phyloP scores from a whole-genome alignment of 2,329 filamentous ascomycete genomes.

The Dryadomyces sulphureus region DNA sequence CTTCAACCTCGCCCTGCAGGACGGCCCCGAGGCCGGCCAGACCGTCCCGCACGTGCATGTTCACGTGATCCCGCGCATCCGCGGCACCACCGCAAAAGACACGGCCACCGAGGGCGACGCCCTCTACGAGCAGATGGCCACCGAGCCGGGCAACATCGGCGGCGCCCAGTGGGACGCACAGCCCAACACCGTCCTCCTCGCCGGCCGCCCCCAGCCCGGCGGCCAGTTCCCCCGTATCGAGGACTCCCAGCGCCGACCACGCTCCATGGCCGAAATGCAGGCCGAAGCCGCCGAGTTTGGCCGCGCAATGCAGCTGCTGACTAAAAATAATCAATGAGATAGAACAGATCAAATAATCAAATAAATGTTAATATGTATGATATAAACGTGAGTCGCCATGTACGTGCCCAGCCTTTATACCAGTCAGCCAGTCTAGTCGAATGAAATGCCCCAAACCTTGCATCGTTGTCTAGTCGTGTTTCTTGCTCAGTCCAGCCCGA shows the following conservation, averaged over 20 bases:
- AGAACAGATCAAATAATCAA: no score
- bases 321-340: no score
- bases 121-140: slow-evolving; percentile 72
- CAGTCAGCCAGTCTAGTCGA: no score
- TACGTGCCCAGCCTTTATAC: no score
- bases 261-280: slow-evolving; percentile 62
- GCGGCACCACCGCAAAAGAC: slow-evolving; percentile 32
- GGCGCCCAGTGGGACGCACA: slow-evolving; percentile 45
- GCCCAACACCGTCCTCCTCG: slow-evolving; percentile 3
- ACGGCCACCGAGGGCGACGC: slow-evolving; percentile 39
- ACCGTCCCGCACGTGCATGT: slow-evolving; percentile 89
- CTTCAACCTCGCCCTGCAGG: slow-evolving; percentile 91
- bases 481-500: no score
- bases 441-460: no score
- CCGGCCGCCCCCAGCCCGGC: slow-evolving; percentile 20
- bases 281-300: slow-evolving; percentile 59
- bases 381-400: no score
- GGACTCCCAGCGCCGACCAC: slow-evolving; percentile 51
- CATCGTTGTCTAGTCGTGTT: no score
- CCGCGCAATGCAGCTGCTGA: slow-evolving; percentile 21
- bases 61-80: slow-evolving; percentile 68
- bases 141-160: slow-evolving; percentile 71
- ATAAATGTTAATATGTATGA: no score
- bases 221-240: slow-evolving; percentile 55
- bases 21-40: slow-evolving; percentile 80